These are phyloP conservation scores for Aspergillus chevalieri DNA, from an alignment of 2,329 filamentous ascomycete species.

Conservation along the genomic window DNA sequence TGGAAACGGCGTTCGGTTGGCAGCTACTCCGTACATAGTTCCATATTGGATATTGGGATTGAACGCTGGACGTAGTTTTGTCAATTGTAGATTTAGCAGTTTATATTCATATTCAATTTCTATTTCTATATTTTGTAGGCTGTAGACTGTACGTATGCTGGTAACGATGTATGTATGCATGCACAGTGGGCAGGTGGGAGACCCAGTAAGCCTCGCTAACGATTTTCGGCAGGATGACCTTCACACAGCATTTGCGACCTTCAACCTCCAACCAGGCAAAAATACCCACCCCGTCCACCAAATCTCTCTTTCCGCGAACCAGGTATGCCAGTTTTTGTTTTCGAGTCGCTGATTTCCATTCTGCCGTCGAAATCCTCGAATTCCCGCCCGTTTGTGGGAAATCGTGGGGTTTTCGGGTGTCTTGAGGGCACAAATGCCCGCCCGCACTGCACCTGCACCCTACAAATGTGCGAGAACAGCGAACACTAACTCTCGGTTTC, in stretches of 20 bases:
- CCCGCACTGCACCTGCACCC: conserved; percentile 3
- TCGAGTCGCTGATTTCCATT: conserved; percentile 14
- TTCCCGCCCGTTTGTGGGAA: conserved; percentile 20
- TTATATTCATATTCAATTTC: not conserved
- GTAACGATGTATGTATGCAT: conserved; percentile 2
- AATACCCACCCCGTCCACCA: conserved; percentile 34
- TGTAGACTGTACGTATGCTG: not conserved
- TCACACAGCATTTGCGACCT: conserved; percentile 35
- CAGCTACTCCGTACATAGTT: no score
- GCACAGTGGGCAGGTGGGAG: conserved; percentile 27
- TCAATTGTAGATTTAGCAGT: not conserved
- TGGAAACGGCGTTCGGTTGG: no score
- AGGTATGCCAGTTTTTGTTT: conserved; percentile 29
- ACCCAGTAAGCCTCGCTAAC: conserved; percentile 35
- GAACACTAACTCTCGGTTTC: conserved; percentile 13
- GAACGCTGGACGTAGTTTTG: no score
- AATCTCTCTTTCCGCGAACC: conserved; percentile 25
- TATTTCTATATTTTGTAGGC: not conserved
- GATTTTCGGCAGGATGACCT: conserved; percentile 36
- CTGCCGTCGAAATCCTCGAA: conserved; percentile 15
- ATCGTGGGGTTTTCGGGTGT: conserved; percentile 11
- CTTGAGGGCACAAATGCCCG: conserved; percentile 8
- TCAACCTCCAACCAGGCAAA: conserved; percentile 29
- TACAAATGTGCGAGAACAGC: conserved; percentile 6
- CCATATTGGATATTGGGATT: no score